These are phyloP conservation scores for Claviceps spartinae DNA, from an alignment of 2,329 filamentous ascomycete genomes.

Conservation along the genomic window DNA sequence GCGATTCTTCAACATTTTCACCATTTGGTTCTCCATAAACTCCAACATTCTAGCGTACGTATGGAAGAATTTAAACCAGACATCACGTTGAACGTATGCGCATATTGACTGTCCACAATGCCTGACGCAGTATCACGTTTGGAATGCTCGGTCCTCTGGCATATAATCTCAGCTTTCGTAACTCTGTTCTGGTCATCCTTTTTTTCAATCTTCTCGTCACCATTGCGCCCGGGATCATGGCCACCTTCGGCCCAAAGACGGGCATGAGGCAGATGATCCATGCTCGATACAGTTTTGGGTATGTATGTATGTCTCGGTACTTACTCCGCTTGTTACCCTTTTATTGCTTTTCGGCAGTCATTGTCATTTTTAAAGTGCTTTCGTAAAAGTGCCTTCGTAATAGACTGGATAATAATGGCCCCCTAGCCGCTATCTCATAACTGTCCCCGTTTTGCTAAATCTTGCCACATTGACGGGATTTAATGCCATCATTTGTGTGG, in stretches of 20 bases:
- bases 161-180: constrained; percentile 41
- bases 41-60: constrained; percentile 31
- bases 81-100: not conserved
- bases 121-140: constrained; percentile 38
- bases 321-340: not conserved
- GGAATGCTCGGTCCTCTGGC: constrained; percentile 46
- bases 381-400: too few species aligned
- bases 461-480: constrained; percentile 51
- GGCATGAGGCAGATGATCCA: constrained; percentile 55
- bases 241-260: constrained; percentile 45
- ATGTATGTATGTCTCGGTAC: constrained; percentile 19
- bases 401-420: not conserved
- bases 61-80: not conserved
- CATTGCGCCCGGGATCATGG: constrained; percentile 40
- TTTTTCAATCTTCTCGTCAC: constrained; percentile 48
- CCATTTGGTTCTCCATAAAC: constrained; percentile 35
- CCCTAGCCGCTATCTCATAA: constrained; percentile 39
- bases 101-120: not conserved
- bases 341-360: not conserved
- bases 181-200: constrained; percentile 44
- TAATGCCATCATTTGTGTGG: constrained; percentile 45
- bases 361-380: not conserved
- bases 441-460: constrained; percentile 47
- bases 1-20: constrained; percentile 31
- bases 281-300: constrained; percentile 49